phyloP scores from a whole-genome alignment of 306 rosid genomes.

The Cucumis hystrix region DNA sequence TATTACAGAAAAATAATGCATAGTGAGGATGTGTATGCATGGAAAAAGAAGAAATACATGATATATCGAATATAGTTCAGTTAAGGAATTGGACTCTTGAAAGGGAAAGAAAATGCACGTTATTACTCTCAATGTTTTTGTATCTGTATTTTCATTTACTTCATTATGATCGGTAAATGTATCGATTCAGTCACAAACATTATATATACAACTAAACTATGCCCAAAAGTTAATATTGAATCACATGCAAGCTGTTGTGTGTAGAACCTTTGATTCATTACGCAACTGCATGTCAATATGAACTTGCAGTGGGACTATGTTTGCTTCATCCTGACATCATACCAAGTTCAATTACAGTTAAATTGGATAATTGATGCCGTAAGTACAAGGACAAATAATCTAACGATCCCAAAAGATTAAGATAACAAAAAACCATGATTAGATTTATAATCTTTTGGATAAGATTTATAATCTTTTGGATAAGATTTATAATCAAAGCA shows the following conservation, averaged over 20 bases:
- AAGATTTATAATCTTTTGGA: neutral
- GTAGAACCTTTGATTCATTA: neutral
- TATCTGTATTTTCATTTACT: neutral
- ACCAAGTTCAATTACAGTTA: neutral
- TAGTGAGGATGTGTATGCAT: neutral
- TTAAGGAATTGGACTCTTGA: neutral
- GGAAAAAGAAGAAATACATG: neutral
- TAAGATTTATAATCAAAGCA: neutral
- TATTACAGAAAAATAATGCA: constrained; percentile 20
- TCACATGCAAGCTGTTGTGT: neutral
- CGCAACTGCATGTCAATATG: neutral
- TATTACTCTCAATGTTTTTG: neutral
- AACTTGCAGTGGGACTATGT: neutral
- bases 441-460: neutral
- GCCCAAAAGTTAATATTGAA: neutral
- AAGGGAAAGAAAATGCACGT: neutral
- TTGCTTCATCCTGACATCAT: neutral
- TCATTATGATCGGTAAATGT: neutral
- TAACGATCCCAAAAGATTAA: neutral
- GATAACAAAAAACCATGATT: neutral
- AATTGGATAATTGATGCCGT: neutral
- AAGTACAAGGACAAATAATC: neutral
- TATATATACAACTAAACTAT: neutral
- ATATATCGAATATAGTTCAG: neutral
- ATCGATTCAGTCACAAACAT: neutral